A percentile compares a stretch with the other conserved stretches of the same genome.
phyloP scores from a whole-genome alignment of 768 basidiomycete genomes.

The Phaeotremella fagi region DNA sequence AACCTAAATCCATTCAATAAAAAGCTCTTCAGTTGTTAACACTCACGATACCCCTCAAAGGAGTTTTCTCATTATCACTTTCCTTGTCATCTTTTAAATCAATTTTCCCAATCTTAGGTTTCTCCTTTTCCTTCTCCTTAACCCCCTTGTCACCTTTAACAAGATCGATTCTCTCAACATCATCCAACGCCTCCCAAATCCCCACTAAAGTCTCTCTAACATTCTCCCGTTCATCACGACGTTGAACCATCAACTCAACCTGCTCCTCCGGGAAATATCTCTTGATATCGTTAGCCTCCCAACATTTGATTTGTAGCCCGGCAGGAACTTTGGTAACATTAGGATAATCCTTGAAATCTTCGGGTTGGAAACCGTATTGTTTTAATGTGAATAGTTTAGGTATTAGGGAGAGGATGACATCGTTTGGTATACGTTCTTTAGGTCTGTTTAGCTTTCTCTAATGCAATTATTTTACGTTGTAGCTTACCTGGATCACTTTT shows the following conservation, averaged over 20 bases:
- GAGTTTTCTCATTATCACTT: too few relatives aligned
- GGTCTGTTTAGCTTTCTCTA: slow-evolving; percentile 3
- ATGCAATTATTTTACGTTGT: not conserved
- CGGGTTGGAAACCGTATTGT: slow-evolving; percentile 29
- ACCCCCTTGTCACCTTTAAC: slow-evolving; percentile 29
- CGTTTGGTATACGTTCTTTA: slow-evolving; percentile 17
- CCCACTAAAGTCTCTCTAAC: slow-evolving; percentile 24
- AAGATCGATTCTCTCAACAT: slow-evolving; percentile 30
- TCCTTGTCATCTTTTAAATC: not conserved
- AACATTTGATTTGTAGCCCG: slow-evolving; percentile 28
- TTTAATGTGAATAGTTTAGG: slow-evolving; percentile 23
- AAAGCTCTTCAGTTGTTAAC: not conserved
- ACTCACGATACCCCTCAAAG: not conserved
- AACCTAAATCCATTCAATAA: not conserved
- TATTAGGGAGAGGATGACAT: slow-evolving; percentile 18
- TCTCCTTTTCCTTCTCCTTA: slow-evolving; percentile 9
- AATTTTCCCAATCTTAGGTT: slow-evolving; percentile 6
- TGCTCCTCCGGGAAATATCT: slow-evolving; percentile 20
- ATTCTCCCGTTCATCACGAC: slow-evolving; percentile 14
- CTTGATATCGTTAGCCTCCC: slow-evolving; percentile 31
- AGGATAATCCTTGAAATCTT: slow-evolving; percentile 24
- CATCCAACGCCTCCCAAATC: slow-evolving; percentile 30
- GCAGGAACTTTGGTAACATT: slow-evolving; percentile 24
- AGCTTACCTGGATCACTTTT: not conserved
- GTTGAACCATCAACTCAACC: not conserved